Evolutionary conservation across 805 yeast genomes (phyloP), one percentile per base, ranked within the genome.

Genomic region (Dipodascopsis uninucleata): DNA sequence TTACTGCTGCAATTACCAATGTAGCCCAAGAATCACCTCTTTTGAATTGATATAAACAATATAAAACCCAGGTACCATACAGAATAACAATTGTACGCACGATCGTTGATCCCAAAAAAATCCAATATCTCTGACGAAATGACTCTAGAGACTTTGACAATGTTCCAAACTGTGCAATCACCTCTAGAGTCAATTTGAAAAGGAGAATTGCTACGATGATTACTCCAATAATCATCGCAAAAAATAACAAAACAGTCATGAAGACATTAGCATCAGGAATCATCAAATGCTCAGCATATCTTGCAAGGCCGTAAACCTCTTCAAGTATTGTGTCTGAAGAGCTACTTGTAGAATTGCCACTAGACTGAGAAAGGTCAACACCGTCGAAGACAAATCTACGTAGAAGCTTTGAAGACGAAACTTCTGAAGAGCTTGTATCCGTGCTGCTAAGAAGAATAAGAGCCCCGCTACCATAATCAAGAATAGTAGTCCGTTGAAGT

Each of bases 41-140:
- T 22, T 54, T 53, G 54, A 64, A 61, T 47, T 64, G 66, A 45
- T 58, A 64, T 12, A 60, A 41, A 21, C 65, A 50, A 22, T 55
- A 58, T 22, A 62, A 43, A 4, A 59, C 64, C 60, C 66, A 63
- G 14, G 61, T 57, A 4, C 67, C 66, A 39, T 63, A 63, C n/a
- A 63, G 47, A 8, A 63, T 53, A 25, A 61, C 34, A 6, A 63
- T 50, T 1, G 58, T 47, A 24, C 67, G 46, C 10, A 63, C 55
- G 14, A 62, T 26, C 16, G 62, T 60, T 6, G 58, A 25, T 2
- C 57, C 37, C 33, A 59, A 35, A 36, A 53, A 45, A 4, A 45
- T 31, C 53, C 47, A 47, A 47, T 57, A 63, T 14, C 60, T 49
- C 28, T 43, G 40, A 12, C 67, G 57, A 38, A 53, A 59, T 14